Evolutionary conservation across 306 rosid genomes (phyloP).

Genomic region (Datisca glomerata): DNA sequence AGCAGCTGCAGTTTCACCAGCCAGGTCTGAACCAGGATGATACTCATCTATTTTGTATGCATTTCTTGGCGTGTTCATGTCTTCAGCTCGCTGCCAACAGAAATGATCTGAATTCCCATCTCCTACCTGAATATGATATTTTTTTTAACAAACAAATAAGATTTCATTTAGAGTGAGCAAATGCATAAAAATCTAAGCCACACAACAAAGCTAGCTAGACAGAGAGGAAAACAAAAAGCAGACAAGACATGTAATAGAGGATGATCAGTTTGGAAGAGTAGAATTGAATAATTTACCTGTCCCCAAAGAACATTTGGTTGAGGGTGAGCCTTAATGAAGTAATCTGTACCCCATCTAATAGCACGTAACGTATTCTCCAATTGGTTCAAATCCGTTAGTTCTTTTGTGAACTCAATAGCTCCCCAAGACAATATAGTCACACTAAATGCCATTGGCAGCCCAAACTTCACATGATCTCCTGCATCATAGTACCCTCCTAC

Average conservation of each 20-base stretch:
- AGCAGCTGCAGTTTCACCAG: constrained; percentile 90
- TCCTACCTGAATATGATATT: constrained; percentile 40
- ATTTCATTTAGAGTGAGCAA: not conserved
- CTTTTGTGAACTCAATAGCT: constrained; percentile 58
- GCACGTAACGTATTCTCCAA: constrained; percentile 53
- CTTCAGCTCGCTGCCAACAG: constrained; percentile 91
- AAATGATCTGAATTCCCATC: constrained; percentile 82
- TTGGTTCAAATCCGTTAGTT: constrained; percentile 42
- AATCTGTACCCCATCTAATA: constrained; percentile 79
- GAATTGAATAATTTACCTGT: constrained; percentile 60
- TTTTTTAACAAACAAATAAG: constrained; percentile 2
- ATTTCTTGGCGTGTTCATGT: constrained; percentile 65
- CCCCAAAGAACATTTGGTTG: constrained; percentile 83
- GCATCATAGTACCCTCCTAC: constrained; percentile 96
- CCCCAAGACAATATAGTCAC: constrained; percentile 85
- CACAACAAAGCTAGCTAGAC: too few species aligned
- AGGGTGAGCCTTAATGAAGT: constrained; percentile 71
- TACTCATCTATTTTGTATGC: constrained; percentile 62
- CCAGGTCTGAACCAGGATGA: constrained; percentile 85
- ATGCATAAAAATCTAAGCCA: too few species aligned
- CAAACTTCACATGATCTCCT: constrained; percentile 89
- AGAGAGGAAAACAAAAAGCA: too few species aligned
- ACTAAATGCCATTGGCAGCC: constrained; percentile 78
- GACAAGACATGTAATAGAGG: too few species aligned
- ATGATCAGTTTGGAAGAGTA: too few species aligned